Base-by-base conservation (phyloP, 495 filamentous ascomycete genomes). In the Neurospora terricola region DNA sequence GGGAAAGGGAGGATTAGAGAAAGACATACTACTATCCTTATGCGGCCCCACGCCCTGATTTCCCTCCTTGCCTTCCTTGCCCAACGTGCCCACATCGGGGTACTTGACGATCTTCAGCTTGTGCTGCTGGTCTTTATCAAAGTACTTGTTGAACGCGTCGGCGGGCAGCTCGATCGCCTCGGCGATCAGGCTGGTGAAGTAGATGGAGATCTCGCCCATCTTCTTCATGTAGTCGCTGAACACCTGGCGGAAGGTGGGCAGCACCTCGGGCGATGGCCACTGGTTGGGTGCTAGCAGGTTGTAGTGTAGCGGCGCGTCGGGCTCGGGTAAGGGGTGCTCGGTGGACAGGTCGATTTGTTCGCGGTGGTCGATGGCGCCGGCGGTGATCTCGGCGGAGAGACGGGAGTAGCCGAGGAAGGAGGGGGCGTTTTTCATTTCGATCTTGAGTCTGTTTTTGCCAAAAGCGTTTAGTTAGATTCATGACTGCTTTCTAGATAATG, bases 81-180 rank as follows among this genome's bases (percentile, higher is more conserved):
- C 82, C 7, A 90, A 78, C 73, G 81, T 78, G 5, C 85, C 80
- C 1, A 88, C 82, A 77, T 92, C 89, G 1, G 92, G 91, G 76
- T 97, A 97, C 80, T 96, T 96, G 75, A 98, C 89, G 72, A 97
- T 92, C 79, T 98, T 98, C 45, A 97, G 84, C 77, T 96, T 95
- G 83, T 97, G 93, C 85, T 97, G 91, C 81, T 94, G 91, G 73
- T 89, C 85, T 4, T 84, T 81, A 73, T 96, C 93, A 81, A 93
- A 96, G 85, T 96, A 98, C 72, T 88, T 87, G 76, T 91, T 81
- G 78, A 99, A 95, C 1, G 94, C 92, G 36, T 84, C 85, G 0
- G 88, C 74, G 0, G 90, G 89, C 0, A 99, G 86, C 36, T 89
- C 90, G 69, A 99, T 89, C 10, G 94, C 91, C 83, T 98, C 94